phyloP scores from a whole-genome alignment of 208 protist genomes.

The Leishmania braziliensis region DNA sequence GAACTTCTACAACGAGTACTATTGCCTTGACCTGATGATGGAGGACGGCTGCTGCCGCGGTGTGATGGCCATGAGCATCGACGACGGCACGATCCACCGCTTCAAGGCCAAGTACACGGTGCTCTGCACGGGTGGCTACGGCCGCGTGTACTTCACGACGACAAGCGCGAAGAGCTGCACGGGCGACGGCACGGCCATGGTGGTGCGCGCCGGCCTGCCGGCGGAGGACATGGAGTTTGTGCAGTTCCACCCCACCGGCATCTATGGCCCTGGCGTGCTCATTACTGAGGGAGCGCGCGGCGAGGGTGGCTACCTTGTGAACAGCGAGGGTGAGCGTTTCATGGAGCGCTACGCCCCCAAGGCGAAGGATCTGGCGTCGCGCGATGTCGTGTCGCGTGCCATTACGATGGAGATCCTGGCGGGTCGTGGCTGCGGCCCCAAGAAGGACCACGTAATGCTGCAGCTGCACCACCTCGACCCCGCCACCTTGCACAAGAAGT shows the following conservation, averaged over 20 bases:
- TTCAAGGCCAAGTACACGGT: constrained; percentile 97
- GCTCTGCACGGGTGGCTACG: constrained; percentile 98
- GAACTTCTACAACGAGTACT: constrained; percentile 99
- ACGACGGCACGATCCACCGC: constrained; percentile 98
- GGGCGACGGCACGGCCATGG: constrained; percentile 99
- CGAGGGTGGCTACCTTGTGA: constrained; percentile 98
- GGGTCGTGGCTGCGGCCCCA: constrained; percentile 91
- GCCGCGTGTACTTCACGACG: constrained; percentile 96
- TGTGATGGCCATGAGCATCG: constrained; percentile 96
- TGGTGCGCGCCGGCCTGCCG: constrained; percentile 97
- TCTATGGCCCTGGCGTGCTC: constrained; percentile 98
- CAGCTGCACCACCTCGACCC: constrained; percentile 97
- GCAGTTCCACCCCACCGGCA: constrained; percentile 99
- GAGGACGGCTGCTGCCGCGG: constrained; percentile 96
- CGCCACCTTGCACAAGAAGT: constrained; percentile 95
- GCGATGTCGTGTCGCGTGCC: constrained; percentile 99
- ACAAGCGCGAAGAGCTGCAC: constrained; percentile 99
- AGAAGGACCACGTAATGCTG: constrained; percentile 98
- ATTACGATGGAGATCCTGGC: constrained; percentile 98
- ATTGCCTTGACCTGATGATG: constrained; percentile 99
- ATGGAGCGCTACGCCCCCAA: constrained; percentile 99
- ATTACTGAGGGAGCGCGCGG: constrained; percentile 98
- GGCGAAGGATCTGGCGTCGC: constrained; percentile 98
- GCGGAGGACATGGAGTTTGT: constrained; percentile 99
- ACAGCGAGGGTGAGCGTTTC: constrained; percentile 98